Evolutionary conservation across 2,329 filamentous ascomycete species (phyloP), one percentile per base, ranked within the genome.

Genomic region (Fusarium equiseti): DNA sequence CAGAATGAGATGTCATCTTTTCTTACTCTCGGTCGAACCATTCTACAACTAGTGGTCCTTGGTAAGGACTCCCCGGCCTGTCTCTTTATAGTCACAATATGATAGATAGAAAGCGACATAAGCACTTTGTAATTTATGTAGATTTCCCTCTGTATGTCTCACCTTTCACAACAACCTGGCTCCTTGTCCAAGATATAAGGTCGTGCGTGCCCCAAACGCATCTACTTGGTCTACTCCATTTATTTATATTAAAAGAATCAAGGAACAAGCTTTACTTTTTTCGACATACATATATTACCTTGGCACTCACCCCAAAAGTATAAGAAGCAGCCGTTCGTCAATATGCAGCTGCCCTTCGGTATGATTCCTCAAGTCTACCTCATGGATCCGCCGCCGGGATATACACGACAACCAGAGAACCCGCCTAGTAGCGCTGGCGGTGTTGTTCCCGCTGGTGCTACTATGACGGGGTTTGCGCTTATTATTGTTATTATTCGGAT

Each of bases 301-400:
- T 13, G 27, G 15, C 32, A 12, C 3, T 11, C 42, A 7, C 2
- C 11, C 6, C 5, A 16, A 24, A 18, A 16, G 22, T 48, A 48
- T 48, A 48, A 31, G 29, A 38, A 35, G 18, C 6, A n/a, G 32
- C 1, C 35, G 35, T 38, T 12, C 35, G 35, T n/a, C 35, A n/a
- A n/a, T 0, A 38, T 38, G 35, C 35, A 38, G 35, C 2, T 12
- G 18, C 6, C 35, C 1, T 7, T 38, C 18, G 35, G 35, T 38
- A 75, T 76, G 73, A 58, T 71, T 75, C 92, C 93, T 52, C 95
- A 96, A 86, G 90, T 92, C 63, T 77, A 72, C 52, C 66, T 77
- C 40, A 73, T 72, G 66, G 75, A 77, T 29, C 73, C 74, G 15
- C 77, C 72, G 3, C 38, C 56, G 31, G 75, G 75, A 57, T 58